phyloP scores from a whole-genome alignment of 305 asterid genomes.

The Salvia sclarea region DNA sequence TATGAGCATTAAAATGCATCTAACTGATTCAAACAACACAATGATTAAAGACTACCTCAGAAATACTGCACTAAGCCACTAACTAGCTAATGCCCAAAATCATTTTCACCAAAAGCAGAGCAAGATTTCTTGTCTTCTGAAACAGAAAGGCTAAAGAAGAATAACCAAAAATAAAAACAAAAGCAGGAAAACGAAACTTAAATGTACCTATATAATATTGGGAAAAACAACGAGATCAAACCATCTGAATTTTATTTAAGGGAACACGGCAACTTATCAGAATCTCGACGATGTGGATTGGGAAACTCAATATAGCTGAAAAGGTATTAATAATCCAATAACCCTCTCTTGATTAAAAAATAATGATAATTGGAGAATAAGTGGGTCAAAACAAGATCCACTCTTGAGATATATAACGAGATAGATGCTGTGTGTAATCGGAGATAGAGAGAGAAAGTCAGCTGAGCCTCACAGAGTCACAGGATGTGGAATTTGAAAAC shows the following conservation, averaged over 20 bases:
- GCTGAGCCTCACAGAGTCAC: not conserved
- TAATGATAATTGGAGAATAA: slow-evolving; percentile 8
- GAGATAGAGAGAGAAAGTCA: slow-evolving; percentile 21
- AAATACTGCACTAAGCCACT: too few species aligned
- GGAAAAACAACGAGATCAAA: slow-evolving; percentile 1
- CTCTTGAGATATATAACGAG: slow-evolving; percentile 11
- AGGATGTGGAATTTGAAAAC: slow-evolving; percentile 13
- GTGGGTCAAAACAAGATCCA: slow-evolving; percentile 39
- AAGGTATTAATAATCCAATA: slow-evolving; percentile 11
- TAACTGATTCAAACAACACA: too few species aligned
- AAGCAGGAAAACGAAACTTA: not conserved
- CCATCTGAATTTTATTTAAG: slow-evolving; percentile 14
- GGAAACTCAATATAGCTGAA: slow-evolving; percentile 10
- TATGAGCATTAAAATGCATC: too few species aligned
- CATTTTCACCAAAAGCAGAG: too few species aligned
- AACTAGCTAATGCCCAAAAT: too few species aligned
- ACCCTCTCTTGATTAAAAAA: slow-evolving; percentile 12
- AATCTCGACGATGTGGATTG: slow-evolving; percentile 14
- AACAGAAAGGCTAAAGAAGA: too few species aligned
- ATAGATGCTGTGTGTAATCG: slow-evolving; percentile 4
- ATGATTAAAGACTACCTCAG: too few species aligned
- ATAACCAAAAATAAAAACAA: too few species aligned
- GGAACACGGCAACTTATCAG: not conserved
- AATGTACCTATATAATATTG: not conserved
- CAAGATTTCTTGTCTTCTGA: too few species aligned